A percentile compares a stretch with the other conserved stretches of the same genome.
phyloP scores from a whole-genome alignment of 345 rosid species.

The Trapa bicornis region DNA sequence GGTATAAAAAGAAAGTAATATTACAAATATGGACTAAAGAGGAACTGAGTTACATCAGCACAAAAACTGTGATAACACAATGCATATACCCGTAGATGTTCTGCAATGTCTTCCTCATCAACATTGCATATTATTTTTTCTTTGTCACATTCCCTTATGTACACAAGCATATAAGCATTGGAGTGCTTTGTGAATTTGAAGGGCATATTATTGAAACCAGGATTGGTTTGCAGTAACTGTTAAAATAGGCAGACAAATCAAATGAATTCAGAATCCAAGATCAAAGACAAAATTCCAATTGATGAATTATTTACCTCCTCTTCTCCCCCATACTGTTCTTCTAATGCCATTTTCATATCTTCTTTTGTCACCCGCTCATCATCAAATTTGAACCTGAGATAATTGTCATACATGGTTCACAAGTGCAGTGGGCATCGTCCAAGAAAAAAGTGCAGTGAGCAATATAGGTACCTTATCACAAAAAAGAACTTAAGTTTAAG shows the following conservation, averaged over 20 bases:
- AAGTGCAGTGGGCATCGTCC: too few relatives aligned
- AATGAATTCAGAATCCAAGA: constrained; percentile 11
- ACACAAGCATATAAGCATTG: constrained; percentile 98
- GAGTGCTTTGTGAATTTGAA: constrained; percentile 95
- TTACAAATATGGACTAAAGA: not conserved
- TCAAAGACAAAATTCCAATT: not conserved
- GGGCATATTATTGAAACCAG: constrained; percentile 85
- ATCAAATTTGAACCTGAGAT: constrained; percentile 79
- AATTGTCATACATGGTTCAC: too few relatives aligned
- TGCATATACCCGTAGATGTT: constrained; percentile 69
- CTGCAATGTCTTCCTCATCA: constrained; percentile 98
- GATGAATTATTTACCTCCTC: constrained; percentile 59
- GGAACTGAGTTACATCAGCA: not conserved
- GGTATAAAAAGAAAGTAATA: constrained; percentile 11
- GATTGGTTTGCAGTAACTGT: constrained; percentile 86
- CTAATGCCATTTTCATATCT: constrained; percentile 78
- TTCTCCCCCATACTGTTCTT: constrained; percentile 99
- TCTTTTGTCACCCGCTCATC: constrained; percentile 99
- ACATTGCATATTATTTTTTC: constrained; percentile 90
- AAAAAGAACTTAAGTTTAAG: not conserved
- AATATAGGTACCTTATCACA: not conserved
- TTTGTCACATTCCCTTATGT: constrained; percentile 86
- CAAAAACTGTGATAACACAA: constrained; percentile 5
- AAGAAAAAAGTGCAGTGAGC: too few relatives aligned
- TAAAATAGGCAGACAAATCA: constrained; percentile 9